These are phyloP conservation scores for Nicotiana obtusifolia DNA, from an alignment of 257 asterid genomes.

Conservation along the genomic window DNA sequence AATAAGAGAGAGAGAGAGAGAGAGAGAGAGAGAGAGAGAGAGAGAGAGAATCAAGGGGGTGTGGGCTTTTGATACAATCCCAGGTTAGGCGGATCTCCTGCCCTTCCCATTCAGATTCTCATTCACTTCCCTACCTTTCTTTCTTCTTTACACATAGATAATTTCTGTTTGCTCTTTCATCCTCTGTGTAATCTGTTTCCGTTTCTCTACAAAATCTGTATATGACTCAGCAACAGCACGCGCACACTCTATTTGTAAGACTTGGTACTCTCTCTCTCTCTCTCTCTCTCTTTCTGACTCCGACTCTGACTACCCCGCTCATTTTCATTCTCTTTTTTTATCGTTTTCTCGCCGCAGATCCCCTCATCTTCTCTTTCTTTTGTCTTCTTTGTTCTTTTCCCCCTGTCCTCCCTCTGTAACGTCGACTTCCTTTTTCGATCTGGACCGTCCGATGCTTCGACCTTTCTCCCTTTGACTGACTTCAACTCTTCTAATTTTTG, in stretches of 20 bases:
- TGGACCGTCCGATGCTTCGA: not conserved
- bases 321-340: conserved; percentile 16
- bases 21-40: not conserved
- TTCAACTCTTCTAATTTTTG: not conserved
- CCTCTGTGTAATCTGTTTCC: not conserved
- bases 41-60: not conserved
- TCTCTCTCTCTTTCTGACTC: conserved; percentile 6
- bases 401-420: too few relatives aligned
- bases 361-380: conserved; percentile 19
- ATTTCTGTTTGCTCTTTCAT: not conserved
- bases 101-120: not conserved
- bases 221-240: not conserved
- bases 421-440: not conserved
- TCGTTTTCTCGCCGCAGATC: conserved; percentile 11
- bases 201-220: not conserved
- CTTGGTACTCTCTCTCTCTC: not conserved
- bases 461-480: conserved; percentile 16
- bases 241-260: too few relatives aligned
- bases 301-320: conserved; percentile 12
- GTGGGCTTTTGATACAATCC: not conserved
- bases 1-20: not conserved
- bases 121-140: not conserved
- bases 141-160: not conserved
- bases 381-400: not conserved
- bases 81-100: not conserved